These are phyloP conservation scores for Aquanectria penicillioides DNA, from an alignment of 2,329 filamentous ascomycete genomes.

Conservation along the genomic window DNA sequence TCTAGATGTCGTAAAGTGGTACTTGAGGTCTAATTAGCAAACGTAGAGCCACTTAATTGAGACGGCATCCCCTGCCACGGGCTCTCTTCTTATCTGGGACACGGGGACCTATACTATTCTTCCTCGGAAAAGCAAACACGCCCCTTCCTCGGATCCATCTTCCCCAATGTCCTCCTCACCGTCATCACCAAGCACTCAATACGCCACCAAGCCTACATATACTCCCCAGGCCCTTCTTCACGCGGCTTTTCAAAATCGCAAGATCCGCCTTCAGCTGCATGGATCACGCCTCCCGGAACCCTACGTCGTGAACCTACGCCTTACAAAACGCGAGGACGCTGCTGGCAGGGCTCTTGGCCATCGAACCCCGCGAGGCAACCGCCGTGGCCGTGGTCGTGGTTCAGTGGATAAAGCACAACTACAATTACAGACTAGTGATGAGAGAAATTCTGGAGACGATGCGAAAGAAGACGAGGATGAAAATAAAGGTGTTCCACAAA, in stretches of 20 bases:
- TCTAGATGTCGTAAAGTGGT: too few relatives aligned
- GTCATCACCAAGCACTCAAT: too few relatives aligned
- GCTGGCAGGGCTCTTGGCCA: constrained; percentile 42
- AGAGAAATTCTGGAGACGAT: constrained; percentile 24
- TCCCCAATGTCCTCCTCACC: constrained; percentile 31
- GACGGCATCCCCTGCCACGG: constrained; percentile 62
- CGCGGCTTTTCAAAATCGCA: constrained; percentile 62
- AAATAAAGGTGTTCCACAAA: constrained; percentile 30
- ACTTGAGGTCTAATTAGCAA: background rate
- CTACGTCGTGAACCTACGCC: constrained; percentile 66
- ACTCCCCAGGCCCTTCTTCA: constrained; percentile 60
- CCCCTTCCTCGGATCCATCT: constrained; percentile 44
- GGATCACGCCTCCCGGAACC: constrained; percentile 62
- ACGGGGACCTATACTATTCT: constrained; percentile 68
- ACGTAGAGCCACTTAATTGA: constrained; percentile 69
- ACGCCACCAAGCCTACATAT: constrained; percentile 7
- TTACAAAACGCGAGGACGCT: constrained; percentile 57
- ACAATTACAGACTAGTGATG: constrained; percentile 39
- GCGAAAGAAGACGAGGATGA: constrained; percentile 29
- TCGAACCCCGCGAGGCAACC: constrained; percentile 5
- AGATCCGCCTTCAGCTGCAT: constrained; percentile 65
- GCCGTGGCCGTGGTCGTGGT: constrained; percentile 21
- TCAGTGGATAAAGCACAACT: background rate
- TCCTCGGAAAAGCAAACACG: constrained; percentile 50
- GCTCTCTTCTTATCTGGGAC: constrained; percentile 71